phyloP scores from a whole-genome alignment of 805 yeast species.

The Cyberlindnera xishuangbannaensis region DNA sequence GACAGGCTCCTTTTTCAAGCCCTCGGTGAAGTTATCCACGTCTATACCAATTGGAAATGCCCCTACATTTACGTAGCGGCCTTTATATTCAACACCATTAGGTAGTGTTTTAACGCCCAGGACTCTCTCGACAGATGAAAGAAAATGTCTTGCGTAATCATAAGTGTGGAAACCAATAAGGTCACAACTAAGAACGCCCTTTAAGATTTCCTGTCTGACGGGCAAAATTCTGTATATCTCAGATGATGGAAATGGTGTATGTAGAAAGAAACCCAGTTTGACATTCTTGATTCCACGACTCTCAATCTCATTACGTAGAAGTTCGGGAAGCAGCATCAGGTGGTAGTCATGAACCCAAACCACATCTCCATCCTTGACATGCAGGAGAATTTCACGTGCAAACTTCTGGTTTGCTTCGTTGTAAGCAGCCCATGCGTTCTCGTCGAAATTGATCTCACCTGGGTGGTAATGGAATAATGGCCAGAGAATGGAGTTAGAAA shows the following conservation, averaged over 20 bases:
- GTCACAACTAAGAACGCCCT: constrained; percentile 91
- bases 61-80: constrained; percentile 77
- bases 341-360: constrained; percentile 99
- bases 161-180: constrained; percentile 98
- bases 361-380: constrained; percentile 74
- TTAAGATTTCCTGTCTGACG: constrained; percentile 84
- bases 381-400: constrained; percentile 64
- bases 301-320: constrained; percentile 62
- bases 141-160: constrained; percentile 94
- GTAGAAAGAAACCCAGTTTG: constrained; percentile 87
- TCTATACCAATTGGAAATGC: constrained; percentile 99
- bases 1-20: constrained; percentile 59
- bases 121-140: constrained; percentile 82
- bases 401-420: constrained; percentile 85
- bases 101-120: constrained; percentile 81
- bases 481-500: constrained; percentile 92
- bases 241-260: constrained; percentile 96
- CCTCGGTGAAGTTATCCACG: constrained; percentile 83
- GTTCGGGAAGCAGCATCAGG: constrained; percentile 87
- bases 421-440: constrained; percentile 96
- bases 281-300: constrained; percentile 45
- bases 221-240: constrained; percentile 95
- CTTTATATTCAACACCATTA: constrained; percentile 77
- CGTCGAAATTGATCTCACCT: constrained; percentile 98
- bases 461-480: constrained; percentile 98